Conservation (phyloP, 169 alveolate species). For the Plasmodium inui region DNA sequence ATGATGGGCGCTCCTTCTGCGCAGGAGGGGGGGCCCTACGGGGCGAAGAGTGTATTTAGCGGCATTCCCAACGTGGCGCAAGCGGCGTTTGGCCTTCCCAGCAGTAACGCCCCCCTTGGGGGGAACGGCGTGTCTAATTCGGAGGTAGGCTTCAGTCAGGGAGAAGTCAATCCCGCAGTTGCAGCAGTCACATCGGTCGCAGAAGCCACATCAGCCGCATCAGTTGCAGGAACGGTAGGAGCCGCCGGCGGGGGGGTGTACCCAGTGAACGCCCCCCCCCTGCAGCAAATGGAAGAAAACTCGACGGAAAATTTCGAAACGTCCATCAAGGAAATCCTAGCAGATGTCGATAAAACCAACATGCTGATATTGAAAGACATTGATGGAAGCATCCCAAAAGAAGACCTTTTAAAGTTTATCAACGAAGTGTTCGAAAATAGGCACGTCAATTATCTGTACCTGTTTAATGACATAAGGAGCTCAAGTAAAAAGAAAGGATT, state of each 20-base stretch:
- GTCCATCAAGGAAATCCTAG: neutral
- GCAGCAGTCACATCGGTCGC: neutral
- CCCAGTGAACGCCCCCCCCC: neutral
- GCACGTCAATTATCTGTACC: conserved; percentile 36
- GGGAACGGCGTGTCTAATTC: neutral
- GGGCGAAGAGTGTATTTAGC: neutral
- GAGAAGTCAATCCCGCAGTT: neutral
- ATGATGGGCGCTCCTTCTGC: neutral
- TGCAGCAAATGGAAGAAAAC: neutral
- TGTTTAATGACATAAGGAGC: conserved; percentile 60
- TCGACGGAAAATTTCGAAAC: conserved; percentile 21
- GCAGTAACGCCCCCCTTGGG: neutral
- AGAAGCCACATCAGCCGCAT: neutral
- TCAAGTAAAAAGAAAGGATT: conserved; percentile 56
- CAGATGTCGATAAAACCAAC: conserved; percentile 26
- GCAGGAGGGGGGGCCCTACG: neutral
- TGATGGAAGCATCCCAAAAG: conserved; percentile 47
- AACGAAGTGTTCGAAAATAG: conserved; percentile 52
- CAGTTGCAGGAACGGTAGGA: neutral
- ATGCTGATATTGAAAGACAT: conserved; percentile 66
- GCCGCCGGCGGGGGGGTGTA: neutral
- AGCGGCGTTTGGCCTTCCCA: neutral
- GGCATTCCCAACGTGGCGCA: neutral
- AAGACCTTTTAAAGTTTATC: conserved; percentile 42
- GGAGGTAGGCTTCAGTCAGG: neutral